phyloP scores from a whole-genome alignment of 371 early-diverging fungal species.

The Mucor indicus region DNA sequence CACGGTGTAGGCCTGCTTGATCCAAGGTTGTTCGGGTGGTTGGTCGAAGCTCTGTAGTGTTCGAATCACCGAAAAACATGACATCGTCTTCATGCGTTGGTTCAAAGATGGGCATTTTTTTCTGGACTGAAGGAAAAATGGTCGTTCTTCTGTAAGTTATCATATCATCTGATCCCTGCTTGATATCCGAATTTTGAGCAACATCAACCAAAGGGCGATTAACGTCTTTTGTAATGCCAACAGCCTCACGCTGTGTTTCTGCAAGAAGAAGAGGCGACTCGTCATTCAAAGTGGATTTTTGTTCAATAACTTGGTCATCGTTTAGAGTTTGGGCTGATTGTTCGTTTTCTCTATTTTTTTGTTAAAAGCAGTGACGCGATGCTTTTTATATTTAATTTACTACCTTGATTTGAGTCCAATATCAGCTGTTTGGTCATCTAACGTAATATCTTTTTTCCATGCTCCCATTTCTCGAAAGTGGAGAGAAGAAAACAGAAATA shows the following conservation, averaged over 20 bases:
- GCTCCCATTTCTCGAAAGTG: too few species aligned
- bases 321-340: too few species aligned
- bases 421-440: too few species aligned
- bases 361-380: too few species aligned
- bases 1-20: constrained; percentile 5
- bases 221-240: constrained; percentile 1
- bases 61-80: constrained; percentile 20
- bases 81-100: constrained; percentile 9
- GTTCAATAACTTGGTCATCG: too few species aligned
- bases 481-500: too few species aligned
- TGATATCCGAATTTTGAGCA: constrained; percentile 10
- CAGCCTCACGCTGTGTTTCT: constrained; percentile 14
- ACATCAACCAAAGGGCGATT: background rate
- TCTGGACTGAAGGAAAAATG: background rate
- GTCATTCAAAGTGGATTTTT: too few species aligned
- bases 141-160: background rate
- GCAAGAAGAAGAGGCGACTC: background rate
- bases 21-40: constrained; percentile 11
- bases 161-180: constrained; percentile 12
- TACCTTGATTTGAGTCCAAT: too few species aligned
- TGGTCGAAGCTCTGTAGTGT: constrained; percentile 1
- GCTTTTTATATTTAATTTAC: too few species aligned
- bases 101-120: background rate
- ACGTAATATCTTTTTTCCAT: too few species aligned
- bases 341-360: too few species aligned